These are phyloP conservation scores for Pichia insulana DNA, from an alignment of 805 yeast species.

Conservation along the genomic window DNA sequence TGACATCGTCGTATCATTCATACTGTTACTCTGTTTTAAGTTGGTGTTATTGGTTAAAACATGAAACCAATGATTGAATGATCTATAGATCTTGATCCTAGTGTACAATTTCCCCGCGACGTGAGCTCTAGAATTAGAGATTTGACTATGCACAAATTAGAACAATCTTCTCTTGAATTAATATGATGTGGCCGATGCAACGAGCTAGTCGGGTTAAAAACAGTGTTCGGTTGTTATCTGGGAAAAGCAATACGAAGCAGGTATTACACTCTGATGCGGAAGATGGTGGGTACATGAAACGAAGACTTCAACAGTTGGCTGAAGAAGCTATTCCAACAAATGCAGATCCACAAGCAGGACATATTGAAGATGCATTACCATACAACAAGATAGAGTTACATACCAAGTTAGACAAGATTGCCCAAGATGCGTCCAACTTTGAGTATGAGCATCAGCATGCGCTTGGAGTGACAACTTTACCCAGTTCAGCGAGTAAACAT, in stretches of 20 bases:
- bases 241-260: not conserved
- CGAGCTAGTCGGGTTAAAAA: too few relatives aligned
- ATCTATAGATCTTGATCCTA: too few relatives aligned
- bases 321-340: slow-evolving; percentile 32
- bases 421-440: slow-evolving; percentile 22
- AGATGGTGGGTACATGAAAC: slow-evolving; percentile 24
- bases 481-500: slow-evolving; percentile 36
- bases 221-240: too few relatives aligned
- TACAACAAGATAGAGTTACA: slow-evolving; percentile 16
- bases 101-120: too few relatives aligned
- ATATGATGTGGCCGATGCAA: too few relatives aligned
- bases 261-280: not conserved
- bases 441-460: slow-evolving; percentile 32
- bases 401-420: slow-evolving; percentile 23
- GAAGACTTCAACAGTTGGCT: slow-evolving; percentile 33
- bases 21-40: too few relatives aligned
- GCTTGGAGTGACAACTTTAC: slow-evolving; percentile 35
- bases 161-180: too few relatives aligned
- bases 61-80: too few relatives aligned
- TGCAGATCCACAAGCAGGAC: slow-evolving; percentile 31
- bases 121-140: too few relatives aligned
- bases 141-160: too few relatives aligned
- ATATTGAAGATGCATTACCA: slow-evolving; percentile 20
- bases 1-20: too few relatives aligned
- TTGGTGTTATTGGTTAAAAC: too few relatives aligned